A percentile compares a stretch with the other conserved stretches of the same genome.
phyloP scores from a whole-genome alignment of 306 rosid genomes.

The Elaeagnus macrophylla region DNA sequence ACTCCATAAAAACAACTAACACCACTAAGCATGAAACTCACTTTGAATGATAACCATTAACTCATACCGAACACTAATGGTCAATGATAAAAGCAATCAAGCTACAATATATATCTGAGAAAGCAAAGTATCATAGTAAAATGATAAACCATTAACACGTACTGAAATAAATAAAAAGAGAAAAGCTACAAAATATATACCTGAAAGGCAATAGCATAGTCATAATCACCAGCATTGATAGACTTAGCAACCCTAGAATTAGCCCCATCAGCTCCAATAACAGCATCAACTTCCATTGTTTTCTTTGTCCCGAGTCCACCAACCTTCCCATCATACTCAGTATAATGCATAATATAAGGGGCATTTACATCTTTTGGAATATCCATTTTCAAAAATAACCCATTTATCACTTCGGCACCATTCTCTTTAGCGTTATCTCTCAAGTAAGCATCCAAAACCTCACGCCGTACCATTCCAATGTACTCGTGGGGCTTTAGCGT shows the following conservation, averaged over 20 bases:
- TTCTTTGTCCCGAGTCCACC: constrained; percentile 68
- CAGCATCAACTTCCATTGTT: constrained; percentile 85
- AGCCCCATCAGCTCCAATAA: constrained; percentile 95
- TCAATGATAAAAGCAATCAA: no score
- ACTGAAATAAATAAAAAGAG: no score
- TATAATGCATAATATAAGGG: constrained; percentile 72
- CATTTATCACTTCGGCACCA: constrained; percentile 73
- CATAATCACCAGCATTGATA: constrained; percentile 89
- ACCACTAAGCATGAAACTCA: no score
- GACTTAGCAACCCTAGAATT: constrained; percentile 90
- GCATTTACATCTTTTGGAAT: constrained; percentile 37
- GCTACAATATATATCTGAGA: no score
- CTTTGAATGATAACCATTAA: no score
- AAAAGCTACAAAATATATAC: constrained; percentile 15
- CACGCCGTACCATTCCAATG: constrained; percentile 93
- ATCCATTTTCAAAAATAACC: constrained; percentile 85
- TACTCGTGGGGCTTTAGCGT: constrained; percentile 91
- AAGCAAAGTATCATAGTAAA: no score
- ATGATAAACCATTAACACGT: no score
- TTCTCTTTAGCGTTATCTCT: constrained; percentile 65
- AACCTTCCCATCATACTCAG: constrained; percentile 51
- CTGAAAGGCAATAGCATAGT: constrained; percentile 97
- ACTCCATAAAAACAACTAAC: no score
- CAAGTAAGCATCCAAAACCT: constrained; percentile 67
- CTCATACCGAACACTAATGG: no score